Percentiles rank a stretch among this genome's conserved stretches.
These are phyloP conservation scores for Candida berthetii DNA, from an alignment of 805 yeast species.

Conservation along the genomic window DNA sequence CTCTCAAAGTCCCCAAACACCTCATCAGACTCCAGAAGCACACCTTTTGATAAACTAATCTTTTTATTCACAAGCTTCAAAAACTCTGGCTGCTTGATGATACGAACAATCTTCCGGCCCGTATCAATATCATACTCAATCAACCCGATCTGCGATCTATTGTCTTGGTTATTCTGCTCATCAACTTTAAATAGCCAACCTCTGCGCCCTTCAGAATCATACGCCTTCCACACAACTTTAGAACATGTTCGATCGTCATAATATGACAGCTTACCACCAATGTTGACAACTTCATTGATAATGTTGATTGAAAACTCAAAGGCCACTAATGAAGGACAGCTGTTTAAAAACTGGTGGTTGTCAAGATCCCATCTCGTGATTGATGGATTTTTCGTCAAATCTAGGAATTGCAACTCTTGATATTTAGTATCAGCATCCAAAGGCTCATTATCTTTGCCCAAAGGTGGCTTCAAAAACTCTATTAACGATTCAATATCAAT, in stretches of 20 bases:
- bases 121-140: slow-evolving; percentile 57
- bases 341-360: slow-evolving; percentile 34
- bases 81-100: slow-evolving; percentile 31
- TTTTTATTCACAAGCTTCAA: slow-evolving; percentile 32
- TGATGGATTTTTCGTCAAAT: slow-evolving; percentile 56
- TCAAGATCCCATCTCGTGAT: slow-evolving; percentile 58
- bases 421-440: slow-evolving; percentile 1
- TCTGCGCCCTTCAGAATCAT: slow-evolving; percentile 56
- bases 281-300: slow-evolving; percentile 38
- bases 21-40: slow-evolving; percentile 28
- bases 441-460: slow-evolving; percentile 7
- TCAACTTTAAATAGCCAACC: slow-evolving; percentile 67
- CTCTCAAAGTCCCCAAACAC: slow-evolving; percentile 36
- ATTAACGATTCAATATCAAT: slow-evolving; percentile 25
- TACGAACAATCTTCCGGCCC: slow-evolving; percentile 49
- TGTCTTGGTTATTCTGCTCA: slow-evolving; percentile 24
- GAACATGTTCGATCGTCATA: slow-evolving; percentile 13
- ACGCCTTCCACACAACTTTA: slow-evolving; percentile 21
- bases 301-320: slow-evolving; percentile 61
- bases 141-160: slow-evolving; percentile 26
- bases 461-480: slow-evolving; percentile 25
- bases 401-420: slow-evolving; percentile 48
- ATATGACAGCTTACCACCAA: slow-evolving; percentile 15
- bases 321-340: slow-evolving; percentile 46
- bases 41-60: slow-evolving; percentile 27